Evolutionary conservation across 495 filamentous ascomycete genomes (phyloP).

Genomic region (Aspergillus baeticus): DNA sequence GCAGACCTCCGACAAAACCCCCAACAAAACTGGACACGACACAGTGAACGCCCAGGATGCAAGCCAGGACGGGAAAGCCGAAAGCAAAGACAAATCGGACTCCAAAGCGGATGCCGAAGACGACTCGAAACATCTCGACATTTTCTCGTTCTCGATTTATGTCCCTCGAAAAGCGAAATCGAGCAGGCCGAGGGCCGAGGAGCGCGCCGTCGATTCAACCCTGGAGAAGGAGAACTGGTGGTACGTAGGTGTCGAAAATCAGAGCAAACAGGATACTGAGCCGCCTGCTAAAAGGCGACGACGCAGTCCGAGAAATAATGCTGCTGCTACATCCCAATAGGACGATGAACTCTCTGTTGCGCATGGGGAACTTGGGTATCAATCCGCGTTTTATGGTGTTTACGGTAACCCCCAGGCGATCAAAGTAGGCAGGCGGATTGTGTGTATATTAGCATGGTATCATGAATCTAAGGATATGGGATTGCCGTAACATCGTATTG

Average conservation of each 20-base stretch:
- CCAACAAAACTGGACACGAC: constrained; percentile 18
- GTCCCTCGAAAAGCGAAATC: constrained; percentile 25
- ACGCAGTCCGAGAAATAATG: constrained; percentile 28
- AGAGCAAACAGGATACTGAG: constrained; percentile 29
- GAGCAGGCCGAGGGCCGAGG: constrained; percentile 1
- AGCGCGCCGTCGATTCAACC: neutral
- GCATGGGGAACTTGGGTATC: neutral
- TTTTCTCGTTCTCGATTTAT: constrained; percentile 40
- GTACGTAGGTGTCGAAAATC: constrained; percentile 20
- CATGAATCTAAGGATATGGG: constrained; percentile 23
- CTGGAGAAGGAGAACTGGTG: constrained; percentile 24
- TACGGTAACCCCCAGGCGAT: neutral
- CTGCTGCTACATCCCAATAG: constrained; percentile 3
- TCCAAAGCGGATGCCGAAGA: constrained; percentile 7
- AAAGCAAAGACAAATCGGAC: constrained; percentile 1
- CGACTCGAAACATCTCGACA: constrained; percentile 18
- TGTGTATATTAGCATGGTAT: constrained; percentile 29
- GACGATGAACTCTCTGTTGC: neutral
- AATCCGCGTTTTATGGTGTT: constrained; percentile 9
- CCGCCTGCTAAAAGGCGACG: constrained; percentile 40
- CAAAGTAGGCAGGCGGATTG: neutral
- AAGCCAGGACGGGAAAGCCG: constrained; percentile 8
- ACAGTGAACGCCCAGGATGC: neutral
- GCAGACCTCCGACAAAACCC: constrained; percentile 2
- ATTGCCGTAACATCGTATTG: constrained; percentile 3